Evolutionary conservation across 108 stramenopile genomes (phyloP).

Genomic region (Fragilariopsis cylindrus): DNA sequence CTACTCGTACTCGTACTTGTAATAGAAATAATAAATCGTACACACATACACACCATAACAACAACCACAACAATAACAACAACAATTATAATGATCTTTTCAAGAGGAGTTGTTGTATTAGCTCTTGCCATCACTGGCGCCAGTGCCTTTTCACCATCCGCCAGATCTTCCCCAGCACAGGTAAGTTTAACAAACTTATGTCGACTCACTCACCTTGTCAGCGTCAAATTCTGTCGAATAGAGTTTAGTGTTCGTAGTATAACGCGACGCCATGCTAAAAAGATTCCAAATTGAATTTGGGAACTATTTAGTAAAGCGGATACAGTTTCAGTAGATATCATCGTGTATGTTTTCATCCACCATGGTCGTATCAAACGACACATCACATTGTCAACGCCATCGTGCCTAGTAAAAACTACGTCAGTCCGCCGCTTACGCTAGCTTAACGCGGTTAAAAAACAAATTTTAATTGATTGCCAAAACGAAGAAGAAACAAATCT

Average conservation of each 20-base stretch:
- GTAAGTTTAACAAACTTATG: neutral
- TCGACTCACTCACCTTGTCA: neutral
- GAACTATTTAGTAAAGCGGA: neutral
- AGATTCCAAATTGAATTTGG: neutral
- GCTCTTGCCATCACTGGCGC: slow-evolving; percentile 1
- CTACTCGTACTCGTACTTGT: neutral
- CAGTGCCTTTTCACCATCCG: slow-evolving; percentile 15
- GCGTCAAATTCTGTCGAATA: too few relatives aligned
- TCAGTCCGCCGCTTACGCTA: neutral
- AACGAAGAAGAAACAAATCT: too few relatives aligned
- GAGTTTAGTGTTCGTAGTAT: neutral
- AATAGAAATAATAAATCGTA: neutral
- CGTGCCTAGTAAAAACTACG: slow-evolving; percentile 1
- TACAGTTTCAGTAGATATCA: neutral
- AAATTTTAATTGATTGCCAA: too few relatives aligned
- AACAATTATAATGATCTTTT: slow-evolving; percentile 14
- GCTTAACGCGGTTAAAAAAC: too few relatives aligned
- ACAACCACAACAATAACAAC: neutral
- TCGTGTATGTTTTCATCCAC: too few relatives aligned
- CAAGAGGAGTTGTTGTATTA: slow-evolving; percentile 14
- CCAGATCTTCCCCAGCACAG: slow-evolving; percentile 13
- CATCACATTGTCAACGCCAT: neutral
- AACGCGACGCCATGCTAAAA: neutral
- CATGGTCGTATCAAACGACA: too few relatives aligned
- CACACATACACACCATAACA: too few relatives aligned